Percentiles rank a stretch among this genome's conserved stretches.
Evolutionary conservation across 805 yeast genomes (phyloP).

Genomic region (Saccharomycopsis fermentans): DNA sequence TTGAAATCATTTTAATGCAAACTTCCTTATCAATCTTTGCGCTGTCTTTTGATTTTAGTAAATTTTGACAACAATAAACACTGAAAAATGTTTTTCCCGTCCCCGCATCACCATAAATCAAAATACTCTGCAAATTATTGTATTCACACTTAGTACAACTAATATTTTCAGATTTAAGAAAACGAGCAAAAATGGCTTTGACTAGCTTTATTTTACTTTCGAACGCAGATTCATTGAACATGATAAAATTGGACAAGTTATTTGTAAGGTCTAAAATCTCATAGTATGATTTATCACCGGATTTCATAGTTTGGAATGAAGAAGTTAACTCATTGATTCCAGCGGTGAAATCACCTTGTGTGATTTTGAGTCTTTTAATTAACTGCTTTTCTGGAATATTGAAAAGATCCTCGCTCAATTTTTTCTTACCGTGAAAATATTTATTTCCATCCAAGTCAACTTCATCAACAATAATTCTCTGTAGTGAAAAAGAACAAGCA

Average conservation of each 20-base stretch:
- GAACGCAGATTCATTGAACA: not conserved
- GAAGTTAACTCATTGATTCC: constrained; percentile 65
- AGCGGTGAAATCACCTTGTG: constrained; percentile 78
- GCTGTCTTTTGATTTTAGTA: constrained; percentile 57
- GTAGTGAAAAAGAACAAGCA: constrained; percentile 89
- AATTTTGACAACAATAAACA: constrained; percentile 72
- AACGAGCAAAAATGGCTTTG: not conserved
- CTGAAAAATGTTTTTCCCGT: constrained; percentile 91
- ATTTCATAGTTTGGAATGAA: constrained; percentile 65
- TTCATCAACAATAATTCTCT: constrained; percentile 72
- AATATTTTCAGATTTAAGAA: constrained; percentile 51
- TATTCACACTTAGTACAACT: constrained; percentile 61
- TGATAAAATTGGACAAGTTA: not conserved
- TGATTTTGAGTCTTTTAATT: constrained; percentile 92
- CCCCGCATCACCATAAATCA: constrained; percentile 88
- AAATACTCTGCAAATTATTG: constrained; percentile 66
- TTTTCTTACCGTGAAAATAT: constrained; percentile 60
- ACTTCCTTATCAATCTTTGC: constrained; percentile 24
- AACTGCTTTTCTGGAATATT: constrained; percentile 78
- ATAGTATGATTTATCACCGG: constrained; percentile 55
- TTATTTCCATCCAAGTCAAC: constrained; percentile 51
- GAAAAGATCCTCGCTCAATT: constrained; percentile 71
- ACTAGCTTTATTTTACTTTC: not conserved
- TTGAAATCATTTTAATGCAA: constrained; percentile 77
- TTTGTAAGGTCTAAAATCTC: constrained; percentile 34